Evolutionary conservation across 345 rosid genomes (phyloP).

Genomic region (Citrus australasica): DNA sequence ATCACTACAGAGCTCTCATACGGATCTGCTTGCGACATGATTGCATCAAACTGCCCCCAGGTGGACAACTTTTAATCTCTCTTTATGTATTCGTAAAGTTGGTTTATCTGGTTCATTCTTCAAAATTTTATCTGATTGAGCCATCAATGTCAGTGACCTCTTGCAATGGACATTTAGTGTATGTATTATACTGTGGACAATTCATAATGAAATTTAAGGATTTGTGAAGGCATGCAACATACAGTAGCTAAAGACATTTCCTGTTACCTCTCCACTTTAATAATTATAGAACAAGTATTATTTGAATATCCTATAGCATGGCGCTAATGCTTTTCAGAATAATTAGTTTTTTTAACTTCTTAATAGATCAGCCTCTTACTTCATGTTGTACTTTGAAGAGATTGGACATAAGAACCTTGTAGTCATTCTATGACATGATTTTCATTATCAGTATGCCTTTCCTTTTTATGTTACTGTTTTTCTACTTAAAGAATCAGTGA

Average conservation of each 20-base stretch:
- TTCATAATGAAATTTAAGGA: constrained; percentile 24
- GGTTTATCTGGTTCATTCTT: constrained; percentile 22
- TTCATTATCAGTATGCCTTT: background rate
- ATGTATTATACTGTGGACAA: constrained; percentile 14
- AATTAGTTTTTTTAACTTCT: background rate
- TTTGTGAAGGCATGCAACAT: constrained; percentile 18
- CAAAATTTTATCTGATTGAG: constrained; percentile 19
- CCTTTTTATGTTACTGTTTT: background rate
- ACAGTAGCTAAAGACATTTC: constrained; percentile 18
- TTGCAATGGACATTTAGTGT: constrained; percentile 19
- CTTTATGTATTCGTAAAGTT: constrained; percentile 13
- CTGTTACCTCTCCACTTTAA: constrained; percentile 17
- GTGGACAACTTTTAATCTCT: constrained; percentile 22
- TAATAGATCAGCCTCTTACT: background rate
- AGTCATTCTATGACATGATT: background rate
- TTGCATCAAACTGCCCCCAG: constrained; percentile 19
- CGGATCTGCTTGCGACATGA: constrained; percentile 20
- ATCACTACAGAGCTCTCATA: constrained; percentile 14
- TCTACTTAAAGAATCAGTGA: background rate
- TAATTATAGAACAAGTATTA: constrained; percentile 9
- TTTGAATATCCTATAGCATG: background rate
- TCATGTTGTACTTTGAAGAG: background rate
- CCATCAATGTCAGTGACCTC: constrained; percentile 21
- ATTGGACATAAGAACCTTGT: background rate
- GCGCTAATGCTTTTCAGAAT: constrained; percentile 1